These are phyloP conservation scores for Epichloe bromicola DNA, from an alignment of 2,329 filamentous ascomycete genomes.

Conservation along the genomic window DNA sequence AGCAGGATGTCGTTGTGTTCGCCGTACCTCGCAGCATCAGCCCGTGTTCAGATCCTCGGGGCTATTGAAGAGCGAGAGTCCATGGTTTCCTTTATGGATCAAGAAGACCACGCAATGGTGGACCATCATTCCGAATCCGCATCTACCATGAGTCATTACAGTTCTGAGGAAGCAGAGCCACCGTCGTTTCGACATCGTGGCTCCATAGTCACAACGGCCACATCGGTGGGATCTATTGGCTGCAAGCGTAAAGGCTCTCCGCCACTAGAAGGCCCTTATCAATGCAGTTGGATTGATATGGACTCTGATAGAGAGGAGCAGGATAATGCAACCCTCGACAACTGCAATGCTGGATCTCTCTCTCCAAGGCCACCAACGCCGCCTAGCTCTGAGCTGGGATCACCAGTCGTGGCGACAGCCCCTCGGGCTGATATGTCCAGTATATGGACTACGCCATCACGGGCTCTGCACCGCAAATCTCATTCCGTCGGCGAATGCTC, in stretches of 20 bases:
- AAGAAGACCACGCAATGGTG: slow-evolving; percentile 10
- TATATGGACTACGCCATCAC: slow-evolving; percentile 1
- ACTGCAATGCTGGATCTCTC: slow-evolving; percentile 8
- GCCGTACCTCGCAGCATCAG: slow-evolving; percentile 17
- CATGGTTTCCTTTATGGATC: slow-evolving; percentile 21
- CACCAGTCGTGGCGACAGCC: neutral
- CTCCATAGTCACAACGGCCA: slow-evolving; percentile 23
- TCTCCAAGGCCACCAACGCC: slow-evolving; percentile 21
- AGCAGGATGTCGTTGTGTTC: slow-evolving; percentile 9
- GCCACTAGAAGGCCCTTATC: slow-evolving; percentile 10
- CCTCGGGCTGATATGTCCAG: neutral
- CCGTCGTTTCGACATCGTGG: slow-evolving; percentile 21
- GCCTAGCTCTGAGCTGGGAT: slow-evolving; percentile 8
- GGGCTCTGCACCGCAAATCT: slow-evolving; percentile 11
- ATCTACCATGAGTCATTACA: slow-evolving; percentile 18
- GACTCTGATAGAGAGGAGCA: slow-evolving; percentile 22
- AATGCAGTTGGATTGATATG: slow-evolving; percentile 25
- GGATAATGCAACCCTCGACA: slow-evolving; percentile 3
- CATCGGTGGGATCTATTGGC: slow-evolving; percentile 21
- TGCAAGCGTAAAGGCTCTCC: slow-evolving; percentile 12
- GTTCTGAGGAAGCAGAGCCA: slow-evolving; percentile 18
- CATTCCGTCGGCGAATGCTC: slow-evolving; percentile 12
- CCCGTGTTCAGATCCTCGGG: slow-evolving; percentile 18
- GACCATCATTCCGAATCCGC: slow-evolving; percentile 21
- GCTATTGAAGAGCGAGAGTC: slow-evolving; percentile 25